phyloP scores from a whole-genome alignment of 192 early-diverging fungal genomes.

The Coemansia guatemalensis region DNA sequence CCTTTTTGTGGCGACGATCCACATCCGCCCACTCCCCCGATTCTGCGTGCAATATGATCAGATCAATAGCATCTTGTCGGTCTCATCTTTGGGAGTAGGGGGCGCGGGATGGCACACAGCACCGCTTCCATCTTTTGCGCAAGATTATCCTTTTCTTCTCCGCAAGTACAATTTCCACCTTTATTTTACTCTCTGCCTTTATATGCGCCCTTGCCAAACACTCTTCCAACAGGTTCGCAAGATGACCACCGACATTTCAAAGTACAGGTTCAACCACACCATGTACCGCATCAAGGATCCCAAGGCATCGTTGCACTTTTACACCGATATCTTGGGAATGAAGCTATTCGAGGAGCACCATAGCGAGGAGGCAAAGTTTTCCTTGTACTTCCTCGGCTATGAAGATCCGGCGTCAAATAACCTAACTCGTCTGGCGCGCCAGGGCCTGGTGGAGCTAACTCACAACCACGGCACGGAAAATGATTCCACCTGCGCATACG shows the following conservation, averaged over 20 bases:
- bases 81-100: too few relatives aligned
- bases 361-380: constrained; percentile 48
- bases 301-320: constrained; percentile 71
- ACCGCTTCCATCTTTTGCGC: too few relatives aligned
- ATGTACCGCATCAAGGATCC: constrained; percentile 88
- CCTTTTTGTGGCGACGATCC: too few relatives aligned
- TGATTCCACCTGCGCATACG: constrained; percentile 62
- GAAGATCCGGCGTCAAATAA: constrained; percentile 47
- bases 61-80: too few relatives aligned
- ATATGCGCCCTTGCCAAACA: too few relatives aligned
- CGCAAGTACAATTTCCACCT: neutral
- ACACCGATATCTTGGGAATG: constrained; percentile 76
- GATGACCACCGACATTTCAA: constrained; percentile 48
- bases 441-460: constrained; percentile 80
- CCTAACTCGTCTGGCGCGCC: constrained; percentile 57
- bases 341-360: constrained; percentile 51
- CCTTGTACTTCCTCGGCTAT: constrained; percentile 80
- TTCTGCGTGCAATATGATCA: too few relatives aligned
- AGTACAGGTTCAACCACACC: constrained; percentile 72
- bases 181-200: neutral
- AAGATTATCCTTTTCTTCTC: neutral
- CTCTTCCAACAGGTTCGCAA: constrained; percentile 21
- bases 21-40: too few relatives aligned
- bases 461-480: constrained; percentile 84
- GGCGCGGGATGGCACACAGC: too few relatives aligned